phyloP scores from a whole-genome alignment of 306 rosid genomes.

The Begonia masoniana region DNA sequence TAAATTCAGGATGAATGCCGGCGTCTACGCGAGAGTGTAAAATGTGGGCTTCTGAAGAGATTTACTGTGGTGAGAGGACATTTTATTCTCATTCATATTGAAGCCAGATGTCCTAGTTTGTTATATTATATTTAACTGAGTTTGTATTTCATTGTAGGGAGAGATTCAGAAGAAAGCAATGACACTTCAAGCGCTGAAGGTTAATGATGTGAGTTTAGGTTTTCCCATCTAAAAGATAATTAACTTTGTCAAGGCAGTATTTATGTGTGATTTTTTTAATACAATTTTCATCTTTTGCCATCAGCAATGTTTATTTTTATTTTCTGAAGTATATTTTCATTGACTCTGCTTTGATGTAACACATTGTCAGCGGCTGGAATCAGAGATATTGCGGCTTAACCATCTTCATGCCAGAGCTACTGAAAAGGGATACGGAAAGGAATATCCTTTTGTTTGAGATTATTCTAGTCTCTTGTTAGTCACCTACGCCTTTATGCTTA shows the following conservation, averaged over 20 bases:
- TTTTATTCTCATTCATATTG: no score
- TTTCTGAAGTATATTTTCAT: slow-evolving; percentile 7
- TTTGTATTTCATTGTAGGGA: slow-evolving; percentile 45
- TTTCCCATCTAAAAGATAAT: not conserved
- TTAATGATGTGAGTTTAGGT: slow-evolving; percentile 53
- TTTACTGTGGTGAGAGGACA: slow-evolving; percentile 67
- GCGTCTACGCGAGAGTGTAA: slow-evolving; percentile 62
- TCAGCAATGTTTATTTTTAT: slow-evolving; percentile 14
- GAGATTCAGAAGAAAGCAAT: slow-evolving; percentile 62
- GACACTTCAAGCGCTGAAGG: slow-evolving; percentile 62
- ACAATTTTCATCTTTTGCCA: not conserved
- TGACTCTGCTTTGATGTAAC: no score
- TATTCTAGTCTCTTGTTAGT: slow-evolving; percentile 3
- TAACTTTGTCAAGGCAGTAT: not conserved
- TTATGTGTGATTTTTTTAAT: slow-evolving; percentile 4
- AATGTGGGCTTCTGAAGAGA: slow-evolving; percentile 61
- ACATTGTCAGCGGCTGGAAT: slow-evolving; percentile 39
- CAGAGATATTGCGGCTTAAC: slow-evolving; percentile 51
- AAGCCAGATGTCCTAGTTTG: slow-evolving; percentile 1
- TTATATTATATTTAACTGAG: slow-evolving; percentile 8
- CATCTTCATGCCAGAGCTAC: slow-evolving; percentile 80
- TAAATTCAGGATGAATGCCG: slow-evolving; percentile 75
- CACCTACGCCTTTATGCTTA: slow-evolving; percentile 8
- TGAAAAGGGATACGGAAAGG: slow-evolving; percentile 74
- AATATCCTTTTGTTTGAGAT: slow-evolving; percentile 61